Evolutionary conservation across 2,329 filamentous ascomycete species (phyloP).

Genomic region (Xylaria sp.): DNA sequence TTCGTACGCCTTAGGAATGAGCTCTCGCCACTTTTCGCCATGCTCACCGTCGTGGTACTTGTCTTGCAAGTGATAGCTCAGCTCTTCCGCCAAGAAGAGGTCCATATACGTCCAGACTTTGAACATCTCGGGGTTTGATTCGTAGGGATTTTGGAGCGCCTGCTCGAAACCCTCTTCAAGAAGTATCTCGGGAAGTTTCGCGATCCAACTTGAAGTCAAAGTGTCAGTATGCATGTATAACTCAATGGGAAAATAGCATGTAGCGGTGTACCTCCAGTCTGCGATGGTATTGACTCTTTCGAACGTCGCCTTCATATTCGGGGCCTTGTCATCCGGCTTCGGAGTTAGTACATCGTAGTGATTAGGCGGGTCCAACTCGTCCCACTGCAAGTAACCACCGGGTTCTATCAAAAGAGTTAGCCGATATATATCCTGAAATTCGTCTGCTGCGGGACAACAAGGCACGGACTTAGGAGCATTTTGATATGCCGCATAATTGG

Average conservation of each 20-base stretch:
- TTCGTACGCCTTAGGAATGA: conserved; percentile 9
- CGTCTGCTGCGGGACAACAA: not conserved
- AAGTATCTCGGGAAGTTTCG: conserved; percentile 11
- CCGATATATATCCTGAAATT: not conserved
- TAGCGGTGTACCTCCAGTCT: conserved; percentile 18
- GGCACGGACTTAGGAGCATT: conserved; percentile 20
- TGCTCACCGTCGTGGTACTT: not conserved
- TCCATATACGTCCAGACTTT: conserved; percentile 17
- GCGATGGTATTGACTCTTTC: conserved; percentile 6
- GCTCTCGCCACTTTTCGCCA: conserved; percentile 4
- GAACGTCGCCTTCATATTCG: conserved; percentile 13
- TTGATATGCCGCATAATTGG: conserved; percentile 24
- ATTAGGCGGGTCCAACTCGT: conserved; percentile 21
- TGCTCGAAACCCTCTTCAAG: conserved; percentile 20
- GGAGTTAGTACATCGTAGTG: conserved; percentile 15
- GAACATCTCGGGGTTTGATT: conserved; percentile 11
- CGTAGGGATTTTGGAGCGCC: conserved; percentile 5
- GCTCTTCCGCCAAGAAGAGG: conserved; percentile 16
- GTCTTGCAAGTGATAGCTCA: conserved; percentile 9
- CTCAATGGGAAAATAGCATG: no score
- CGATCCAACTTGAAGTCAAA: conserved; percentile 12
- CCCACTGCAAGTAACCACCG: conserved; percentile 26
- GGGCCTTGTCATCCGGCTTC: not conserved
- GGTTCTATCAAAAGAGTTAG: conserved; percentile 9
- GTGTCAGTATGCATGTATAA: not conserved